These are phyloP conservation scores for Cornus florida DNA, from an alignment of 148 eudicot genomes.

Conservation along the genomic window DNA sequence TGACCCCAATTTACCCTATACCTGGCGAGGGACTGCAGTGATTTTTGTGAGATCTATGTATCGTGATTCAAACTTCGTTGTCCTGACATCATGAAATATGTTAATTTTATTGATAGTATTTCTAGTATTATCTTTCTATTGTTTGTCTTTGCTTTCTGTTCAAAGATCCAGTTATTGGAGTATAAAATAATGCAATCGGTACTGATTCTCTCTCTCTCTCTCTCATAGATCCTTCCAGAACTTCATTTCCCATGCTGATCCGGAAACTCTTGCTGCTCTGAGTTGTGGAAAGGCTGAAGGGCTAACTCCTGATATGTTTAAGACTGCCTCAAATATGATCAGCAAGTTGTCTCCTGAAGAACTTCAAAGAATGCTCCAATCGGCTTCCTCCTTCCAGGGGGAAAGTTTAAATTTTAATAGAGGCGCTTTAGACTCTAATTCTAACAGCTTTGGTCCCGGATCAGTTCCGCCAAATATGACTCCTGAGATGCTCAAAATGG, in stretches of 20 bases:
- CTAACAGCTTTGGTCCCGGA: constrained; percentile 45
- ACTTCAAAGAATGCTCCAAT: constrained; percentile 81
- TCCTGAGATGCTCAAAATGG: constrained; percentile 91
- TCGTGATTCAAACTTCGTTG: not conserved
- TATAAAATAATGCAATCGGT: not conserved
- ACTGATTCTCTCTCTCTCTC: not conserved
- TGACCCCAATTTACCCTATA: not conserved
- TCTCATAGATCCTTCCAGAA: constrained; percentile 75
- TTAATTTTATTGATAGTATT: not conserved
- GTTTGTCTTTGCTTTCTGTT: constrained; percentile 3
- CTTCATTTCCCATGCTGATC: constrained; percentile 71
- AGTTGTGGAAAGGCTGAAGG: constrained; percentile 60
- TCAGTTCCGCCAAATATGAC: constrained; percentile 59
- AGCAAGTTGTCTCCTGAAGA: constrained; percentile 92
- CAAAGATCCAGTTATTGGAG: not conserved
- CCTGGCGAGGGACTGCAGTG: not conserved
- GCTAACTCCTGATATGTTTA: constrained; percentile 78
- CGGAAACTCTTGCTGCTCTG: constrained; percentile 70
- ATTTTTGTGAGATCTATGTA: not conserved
- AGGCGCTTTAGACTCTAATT: constrained; percentile 32
- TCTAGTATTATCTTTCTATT: not conserved
- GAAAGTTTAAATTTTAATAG: constrained; percentile 40
- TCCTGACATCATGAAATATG: not conserved
- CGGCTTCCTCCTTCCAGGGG: constrained; percentile 89
- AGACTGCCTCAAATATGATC: constrained; percentile 80